Conservation (phyloP, 164 flowering plant genomes). For the Saururus chinensis region DNA sequence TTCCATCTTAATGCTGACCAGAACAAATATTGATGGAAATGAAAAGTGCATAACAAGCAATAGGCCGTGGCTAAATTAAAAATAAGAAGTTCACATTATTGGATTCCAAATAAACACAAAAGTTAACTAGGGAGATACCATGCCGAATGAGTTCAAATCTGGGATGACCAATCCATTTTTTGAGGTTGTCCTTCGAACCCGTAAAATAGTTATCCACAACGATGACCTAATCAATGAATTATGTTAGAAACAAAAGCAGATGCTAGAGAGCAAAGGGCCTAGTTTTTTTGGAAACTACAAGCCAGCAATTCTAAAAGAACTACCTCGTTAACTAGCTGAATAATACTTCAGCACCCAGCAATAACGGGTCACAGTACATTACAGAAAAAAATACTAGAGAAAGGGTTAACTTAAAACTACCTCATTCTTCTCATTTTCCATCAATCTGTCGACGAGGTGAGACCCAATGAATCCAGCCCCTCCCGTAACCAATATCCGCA, state of each 20-base stretch:
- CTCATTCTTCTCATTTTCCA: constrained; percentile 77
- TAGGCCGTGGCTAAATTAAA: too few relatives aligned
- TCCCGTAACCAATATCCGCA: constrained; percentile 81
- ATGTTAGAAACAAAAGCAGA: neutral
- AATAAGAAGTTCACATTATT: too few relatives aligned
- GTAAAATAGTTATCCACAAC: constrained; percentile 60
- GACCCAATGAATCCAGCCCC: constrained; percentile 98
- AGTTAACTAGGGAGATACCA: constrained; percentile 22
- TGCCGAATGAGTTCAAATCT: constrained; percentile 79
- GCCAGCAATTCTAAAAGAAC: too few relatives aligned
- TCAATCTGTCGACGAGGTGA: constrained; percentile 77
- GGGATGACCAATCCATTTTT: constrained; percentile 72
- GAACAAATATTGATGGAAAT: too few relatives aligned
- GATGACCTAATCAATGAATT: constrained; percentile 26
- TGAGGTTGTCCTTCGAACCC: constrained; percentile 59
- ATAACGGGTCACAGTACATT: too few relatives aligned
- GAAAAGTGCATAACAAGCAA: too few relatives aligned
- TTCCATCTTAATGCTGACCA: too few relatives aligned
- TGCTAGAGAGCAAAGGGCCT: neutral
- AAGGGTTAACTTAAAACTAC: constrained; percentile 20
- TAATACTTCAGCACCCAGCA: too few relatives aligned
- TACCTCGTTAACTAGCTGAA: too few relatives aligned
- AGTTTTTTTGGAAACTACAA: too few relatives aligned
- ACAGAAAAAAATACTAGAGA: too few relatives aligned
- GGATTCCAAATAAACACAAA: neutral